Conservation (phyloP, 139 green algal genomes). For the Spirogloea muscicola region DNA sequence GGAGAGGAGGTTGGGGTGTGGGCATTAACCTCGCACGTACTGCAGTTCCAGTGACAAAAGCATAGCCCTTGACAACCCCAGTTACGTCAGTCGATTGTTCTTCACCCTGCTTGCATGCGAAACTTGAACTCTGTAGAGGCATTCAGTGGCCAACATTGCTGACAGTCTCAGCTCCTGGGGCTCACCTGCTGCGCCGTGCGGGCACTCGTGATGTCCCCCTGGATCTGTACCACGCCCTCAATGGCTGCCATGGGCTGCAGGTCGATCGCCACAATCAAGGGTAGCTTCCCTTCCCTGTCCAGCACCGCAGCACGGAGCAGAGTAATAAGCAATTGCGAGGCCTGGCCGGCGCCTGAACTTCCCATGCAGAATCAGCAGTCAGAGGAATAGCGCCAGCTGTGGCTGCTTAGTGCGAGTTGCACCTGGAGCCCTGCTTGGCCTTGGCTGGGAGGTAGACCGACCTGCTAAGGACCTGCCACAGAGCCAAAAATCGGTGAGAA, state of each 20-base stretch:
- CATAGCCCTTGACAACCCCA: too few species aligned
- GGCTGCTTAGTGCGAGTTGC: too few species aligned
- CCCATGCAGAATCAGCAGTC: too few species aligned
- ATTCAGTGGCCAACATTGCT: neutral
- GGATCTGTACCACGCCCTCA: constrained; percentile 88
- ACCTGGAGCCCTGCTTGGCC: neutral
- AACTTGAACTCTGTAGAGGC: neutral
- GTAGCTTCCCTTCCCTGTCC: constrained; percentile 55
- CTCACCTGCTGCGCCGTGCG: constrained; percentile 42
- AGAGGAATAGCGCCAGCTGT: too few species aligned
- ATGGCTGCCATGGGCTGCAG: constrained; percentile 97
- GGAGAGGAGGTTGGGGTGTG: too few species aligned
- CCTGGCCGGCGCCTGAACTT: too few species aligned
- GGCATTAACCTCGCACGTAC: too few species aligned
- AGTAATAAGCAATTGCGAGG: too few species aligned
- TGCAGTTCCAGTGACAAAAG: too few species aligned
- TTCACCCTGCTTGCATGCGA: neutral
- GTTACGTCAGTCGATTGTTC: too few species aligned
- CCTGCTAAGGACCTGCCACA: constrained; percentile 75
- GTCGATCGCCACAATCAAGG: constrained; percentile 95
- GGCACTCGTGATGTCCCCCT: constrained; percentile 57
- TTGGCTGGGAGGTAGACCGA: constrained; percentile 84
- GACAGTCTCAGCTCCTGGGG: neutral
- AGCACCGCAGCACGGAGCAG: too few species aligned
- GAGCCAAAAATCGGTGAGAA: too few species aligned